Base-by-base conservation (phyloP, 371 early-diverging fungal genomes). In the Rhizopus stolonifer region DNA sequence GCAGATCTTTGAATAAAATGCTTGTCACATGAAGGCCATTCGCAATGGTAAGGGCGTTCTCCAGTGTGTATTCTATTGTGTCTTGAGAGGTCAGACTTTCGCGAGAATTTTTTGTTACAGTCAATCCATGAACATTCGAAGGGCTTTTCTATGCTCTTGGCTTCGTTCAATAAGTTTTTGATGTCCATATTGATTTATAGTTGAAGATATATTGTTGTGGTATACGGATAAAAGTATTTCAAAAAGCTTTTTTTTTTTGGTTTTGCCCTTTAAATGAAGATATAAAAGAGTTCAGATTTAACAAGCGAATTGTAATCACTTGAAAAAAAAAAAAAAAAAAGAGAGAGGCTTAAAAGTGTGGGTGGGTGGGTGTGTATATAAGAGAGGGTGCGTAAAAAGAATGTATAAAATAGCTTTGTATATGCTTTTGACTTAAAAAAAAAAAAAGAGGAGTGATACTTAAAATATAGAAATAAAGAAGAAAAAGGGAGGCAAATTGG, bases 1-100 rank as follows among this genome's bases (percentile, higher is more conserved):
- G 90, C 91, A 5, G 89, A 89, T 19, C 87, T 72, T 70, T 90
- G 90, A 64, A 90, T 85, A 52, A 90, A 90, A 22, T 79, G 80
- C 61, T 90, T 88, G 43, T 76, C 79, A 59, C 90, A 90, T 29
- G 72, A 70, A n/a, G 74, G 65, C 69, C 81, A 82, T 33, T 65
- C 61, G 61, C 88, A 87, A 29, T 71, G 71, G 62, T 80, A 88
- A 11, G 88, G 87, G 60, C 81, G 68, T 54, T 86, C 88, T 34
- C 83, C 83, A 13, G 88, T 87, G 53, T 88, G 88, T 58, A 90
- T 90, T 33, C 89, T 72, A 4, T 70, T 74, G 70, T 90, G 90
- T 52, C 91, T 76, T 21, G 83, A 80, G 19, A 91, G 81, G 58
- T 91, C 91, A 5, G 88, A 88, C 52, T 87, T 81, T 56, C 91